These are phyloP conservation scores for Microdochium nivale DNA, from an alignment of 2,329 filamentous ascomycete genomes.

Conservation along the genomic window DNA sequence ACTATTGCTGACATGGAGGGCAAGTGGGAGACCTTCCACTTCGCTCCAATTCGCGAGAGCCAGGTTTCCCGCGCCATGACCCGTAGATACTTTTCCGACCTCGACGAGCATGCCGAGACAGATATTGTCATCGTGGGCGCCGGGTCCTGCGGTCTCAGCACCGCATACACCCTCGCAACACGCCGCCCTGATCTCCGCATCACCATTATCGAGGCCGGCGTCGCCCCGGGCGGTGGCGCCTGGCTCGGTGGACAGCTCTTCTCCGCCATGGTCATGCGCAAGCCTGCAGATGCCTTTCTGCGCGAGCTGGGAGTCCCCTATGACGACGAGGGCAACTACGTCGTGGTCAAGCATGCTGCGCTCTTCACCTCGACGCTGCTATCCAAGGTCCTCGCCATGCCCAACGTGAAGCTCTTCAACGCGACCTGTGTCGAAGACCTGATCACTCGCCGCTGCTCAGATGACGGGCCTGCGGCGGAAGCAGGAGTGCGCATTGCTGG, in stretches of 20 bases:
- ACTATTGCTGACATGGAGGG: slow-evolving; percentile 58
- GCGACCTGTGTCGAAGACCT: slow-evolving; percentile 87
- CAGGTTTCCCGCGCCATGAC: slow-evolving; percentile 93
- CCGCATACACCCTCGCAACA: slow-evolving; percentile 77
- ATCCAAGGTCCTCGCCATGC: slow-evolving; percentile 72
- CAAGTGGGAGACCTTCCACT: slow-evolving; percentile 76
- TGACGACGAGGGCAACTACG: slow-evolving; percentile 81
- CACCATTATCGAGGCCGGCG: slow-evolving; percentile 80
- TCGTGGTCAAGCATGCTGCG: slow-evolving; percentile 90
- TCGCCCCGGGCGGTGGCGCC: slow-evolving; percentile 79
- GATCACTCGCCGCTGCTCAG: slow-evolving; percentile 59
- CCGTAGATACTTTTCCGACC: slow-evolving; percentile 81
- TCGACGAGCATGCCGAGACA: slow-evolving; percentile 83
- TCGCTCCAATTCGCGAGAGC: slow-evolving; percentile 81
- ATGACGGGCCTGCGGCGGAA: not conserved
- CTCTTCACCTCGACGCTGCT: slow-evolving; percentile 86
- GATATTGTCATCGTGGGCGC: slow-evolving; percentile 92
- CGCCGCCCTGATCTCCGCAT: slow-evolving; percentile 85
- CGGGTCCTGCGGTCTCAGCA: slow-evolving; percentile 77
- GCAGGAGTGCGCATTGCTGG: slow-evolving; percentile 58
- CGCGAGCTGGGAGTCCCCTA: slow-evolving; percentile 73
- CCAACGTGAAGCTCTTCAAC: slow-evolving; percentile 95
- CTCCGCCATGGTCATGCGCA: slow-evolving; percentile 91
- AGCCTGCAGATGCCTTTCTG: slow-evolving; percentile 81
- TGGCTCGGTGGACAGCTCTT: slow-evolving; percentile 95